Evolutionary conservation across 2,329 filamentous ascomycete species (phyloP).

Genomic region (Penicillium sp.): DNA sequence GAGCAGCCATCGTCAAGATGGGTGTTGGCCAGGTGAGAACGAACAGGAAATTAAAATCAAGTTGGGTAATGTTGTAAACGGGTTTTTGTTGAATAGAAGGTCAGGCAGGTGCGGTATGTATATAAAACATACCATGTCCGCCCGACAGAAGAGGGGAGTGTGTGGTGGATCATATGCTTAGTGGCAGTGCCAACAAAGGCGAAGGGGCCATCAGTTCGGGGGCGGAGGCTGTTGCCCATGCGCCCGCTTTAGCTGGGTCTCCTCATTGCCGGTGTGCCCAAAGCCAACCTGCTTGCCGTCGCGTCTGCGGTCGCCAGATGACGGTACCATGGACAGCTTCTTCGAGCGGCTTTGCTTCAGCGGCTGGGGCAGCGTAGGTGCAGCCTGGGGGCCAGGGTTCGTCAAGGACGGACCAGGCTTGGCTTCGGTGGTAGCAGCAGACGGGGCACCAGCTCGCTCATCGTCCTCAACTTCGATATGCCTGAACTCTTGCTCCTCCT

Average conservation of each 20-base stretch:
- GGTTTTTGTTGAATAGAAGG: not conserved
- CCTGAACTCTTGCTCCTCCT: conserved; percentile 54
- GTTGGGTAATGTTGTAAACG: not conserved
- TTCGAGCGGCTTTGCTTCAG: conserved; percentile 34
- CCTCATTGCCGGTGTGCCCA: conserved; percentile 35
- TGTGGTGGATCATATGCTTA: not conserved
- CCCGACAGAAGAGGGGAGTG: not conserved
- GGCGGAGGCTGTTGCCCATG: conserved; percentile 25
- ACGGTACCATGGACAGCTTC: conserved; percentile 32
- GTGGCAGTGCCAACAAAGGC: not conserved
- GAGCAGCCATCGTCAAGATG: conserved; percentile 26
- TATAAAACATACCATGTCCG: not conserved
- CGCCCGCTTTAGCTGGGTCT: conserved; percentile 31
- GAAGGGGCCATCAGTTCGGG: conserved; percentile 11
- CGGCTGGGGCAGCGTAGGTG: conserved; percentile 31
- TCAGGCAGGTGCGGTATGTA: not conserved
- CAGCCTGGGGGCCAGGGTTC: conserved; percentile 28
- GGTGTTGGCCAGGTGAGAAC: not conserved
- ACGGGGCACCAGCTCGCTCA: conserved; percentile 40
- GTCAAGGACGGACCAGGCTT: conserved; percentile 37
- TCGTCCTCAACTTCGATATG: conserved; percentile 51
- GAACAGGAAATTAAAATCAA: not conserved
- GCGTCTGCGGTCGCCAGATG: conserved; percentile 29
- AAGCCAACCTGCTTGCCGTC: conserved; percentile 42
- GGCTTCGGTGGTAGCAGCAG: conserved; percentile 34